Evolutionary conservation across 805 yeast genomes (phyloP), one percentile per base, ranked within the genome.

Genomic region (Nadsonia fulvescens): DNA sequence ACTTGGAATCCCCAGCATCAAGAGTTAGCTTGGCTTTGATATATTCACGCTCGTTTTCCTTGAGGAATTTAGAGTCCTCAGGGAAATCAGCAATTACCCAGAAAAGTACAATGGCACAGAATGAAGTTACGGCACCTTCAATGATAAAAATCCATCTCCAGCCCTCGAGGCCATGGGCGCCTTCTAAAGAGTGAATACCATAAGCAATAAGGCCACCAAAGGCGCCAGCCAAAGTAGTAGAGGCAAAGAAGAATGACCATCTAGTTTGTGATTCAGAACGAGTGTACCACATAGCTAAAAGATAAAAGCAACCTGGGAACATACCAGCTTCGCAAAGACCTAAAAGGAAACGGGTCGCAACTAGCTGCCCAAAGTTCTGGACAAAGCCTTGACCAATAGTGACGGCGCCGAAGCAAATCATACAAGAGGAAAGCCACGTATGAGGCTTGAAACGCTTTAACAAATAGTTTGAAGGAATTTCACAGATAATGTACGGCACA

Each of bases 261-360:
- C 86, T 51, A 42, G 70, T 62, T 49, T 72, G 79, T 8, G 79
- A 63, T 46, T 74, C 83, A 10, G 48, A 47, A 27, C 70, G 61
- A 19, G 66, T 53, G 48, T 74, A 74, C 53, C 70, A 74, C 47
- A 67, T 66, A 19, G 75, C 57, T 40, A 74, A 54, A 31, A 74
- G 56, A 45, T 72, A 75, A 45, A 75, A 75, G 36, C 75, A 66
- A 12, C 78, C 73, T 1, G 83, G 83, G 53, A 73, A 74, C 39
- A 74, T 63, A 19, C 79, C 72, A 16, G 75, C 61, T 47, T 75
- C 86, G 33, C 69, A 61, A 20, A 69, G 42, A 33, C 86, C 86
- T 12, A 74, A 54, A 20, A 75, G 53, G 33, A 72, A 61, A 29
- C 86, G 62, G 28, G 76, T 64, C 7, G 66, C 69, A 25, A 66